phyloP scores from a whole-genome alignment of 306 rosid genomes.

The Quercus berberidifolia region DNA sequence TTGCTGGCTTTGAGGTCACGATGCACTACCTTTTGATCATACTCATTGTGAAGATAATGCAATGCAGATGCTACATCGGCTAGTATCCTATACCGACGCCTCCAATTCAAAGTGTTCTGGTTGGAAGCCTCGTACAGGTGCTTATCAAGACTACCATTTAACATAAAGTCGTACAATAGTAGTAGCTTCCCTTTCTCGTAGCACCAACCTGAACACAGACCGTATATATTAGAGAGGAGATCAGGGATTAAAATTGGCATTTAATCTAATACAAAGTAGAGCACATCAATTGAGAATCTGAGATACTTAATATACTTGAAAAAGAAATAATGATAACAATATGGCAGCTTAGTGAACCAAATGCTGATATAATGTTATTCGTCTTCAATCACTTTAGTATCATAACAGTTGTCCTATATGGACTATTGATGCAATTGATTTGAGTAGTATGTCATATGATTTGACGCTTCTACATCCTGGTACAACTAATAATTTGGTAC shows the following conservation, averaged over 20 bases:
- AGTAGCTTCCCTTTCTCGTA: slow-evolving; percentile 49
- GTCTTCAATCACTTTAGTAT: too few species aligned
- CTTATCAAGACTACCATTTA: slow-evolving; percentile 45
- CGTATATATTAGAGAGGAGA: neutral
- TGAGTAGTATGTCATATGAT: too few species aligned
- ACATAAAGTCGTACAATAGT: slow-evolving; percentile 52
- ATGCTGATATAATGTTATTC: too few species aligned
- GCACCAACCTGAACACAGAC: slow-evolving; percentile 43
- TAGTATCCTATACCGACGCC: slow-evolving; percentile 33
- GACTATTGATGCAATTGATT: too few species aligned
- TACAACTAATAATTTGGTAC: too few species aligned
- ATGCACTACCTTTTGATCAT: slow-evolving; percentile 45
- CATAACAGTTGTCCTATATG: too few species aligned
- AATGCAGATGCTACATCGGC: slow-evolving; percentile 47
- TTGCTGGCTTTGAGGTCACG: slow-evolving; percentile 50
- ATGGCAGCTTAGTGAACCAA: too few species aligned
- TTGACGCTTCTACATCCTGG: too few species aligned
- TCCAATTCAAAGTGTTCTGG: slow-evolving; percentile 33
- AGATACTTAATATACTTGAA: too few species aligned
- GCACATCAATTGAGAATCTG: neutral
- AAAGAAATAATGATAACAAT: too few species aligned
- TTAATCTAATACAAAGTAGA: neutral
- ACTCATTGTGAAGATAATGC: slow-evolving; percentile 48
- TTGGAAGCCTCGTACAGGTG: slow-evolving; percentile 28
- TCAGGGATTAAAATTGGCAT: neutral